Base-by-base conservation (phyloP, 1,139 yeast species). In the Blastobotrys malaysiensis region DNA sequence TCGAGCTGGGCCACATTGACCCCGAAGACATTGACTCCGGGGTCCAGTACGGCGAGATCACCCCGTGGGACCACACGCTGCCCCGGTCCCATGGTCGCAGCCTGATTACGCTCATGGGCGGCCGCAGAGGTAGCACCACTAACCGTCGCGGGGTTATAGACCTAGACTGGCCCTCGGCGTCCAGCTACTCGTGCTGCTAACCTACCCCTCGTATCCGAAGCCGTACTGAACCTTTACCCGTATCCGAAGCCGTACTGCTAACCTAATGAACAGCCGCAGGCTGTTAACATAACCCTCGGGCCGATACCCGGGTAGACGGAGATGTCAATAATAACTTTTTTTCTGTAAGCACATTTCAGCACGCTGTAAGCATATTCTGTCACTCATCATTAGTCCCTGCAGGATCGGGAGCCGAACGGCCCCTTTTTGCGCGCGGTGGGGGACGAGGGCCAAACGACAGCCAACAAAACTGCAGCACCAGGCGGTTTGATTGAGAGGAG, bases 11-110 rank as follows among this genome's bases (percentile, higher is more conserved):
- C 2, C 66, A 62, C 9, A 63, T 77, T 13, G 78, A 76, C 57
- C 80, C 79, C 0, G 77, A 76, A 50, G 70, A 71, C 53, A 65
- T 70, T 24, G 71, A 69, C 47, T 68, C 71, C 36, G 80, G 80
- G 1, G 78, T 77, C 5, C 80, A 77, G 56, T 77, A 75, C 55
- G 80, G 80, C n/a, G 76, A 73, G 49, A 63, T 73, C 3, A 73
- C 72, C 27, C 65, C 66, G 27, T 73, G 72, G 77, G 76, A 65
- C 57, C 59, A 58, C 46, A 63, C 67, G 3, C 47, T 63, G 14
- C 55, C 60, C 11, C 50, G 56, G 20, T 43, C 50, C 9, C 49
- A 49, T 20, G 49, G 52, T 14, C 47, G 58, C 43, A 48, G 53
- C 9, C 13, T 55, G n/a, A 52, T 55, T 48, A 51, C 54, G 16